Evolutionary conservation across 2,329 filamentous ascomycete species (phyloP), one percentile per base, ranked within the genome.

Genomic region (Fragosphaeria purpurea): DNA sequence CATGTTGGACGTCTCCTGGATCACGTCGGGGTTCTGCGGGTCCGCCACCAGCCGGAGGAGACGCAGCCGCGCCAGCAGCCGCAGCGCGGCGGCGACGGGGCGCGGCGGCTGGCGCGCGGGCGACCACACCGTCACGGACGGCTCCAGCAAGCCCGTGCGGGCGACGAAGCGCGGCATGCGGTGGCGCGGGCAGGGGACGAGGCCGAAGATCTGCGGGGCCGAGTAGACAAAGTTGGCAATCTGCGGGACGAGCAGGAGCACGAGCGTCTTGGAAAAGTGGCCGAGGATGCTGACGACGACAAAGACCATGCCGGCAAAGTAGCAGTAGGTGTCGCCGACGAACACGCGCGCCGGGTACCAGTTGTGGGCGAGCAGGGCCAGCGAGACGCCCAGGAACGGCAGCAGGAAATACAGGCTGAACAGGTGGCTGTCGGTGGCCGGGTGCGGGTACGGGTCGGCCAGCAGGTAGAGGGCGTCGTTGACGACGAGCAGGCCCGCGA

Each of bases 301-400:
- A 65, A 98, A 98, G 40, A 97, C 87, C 89, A 98, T 98, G 58
- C 93, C 93, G 1, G 93, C 93, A 67, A 98, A 96, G 71, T 98
- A 98, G 76, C 93, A 98, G 76, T 97, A 98, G 4, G 93, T 98
- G 68, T 98, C 93, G 50, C 93, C 93, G 8, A 97, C 91, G 62
- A 98, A 98, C 8, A 97, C 93, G 60, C 82, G 83, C 31, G 91
- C 88, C 0, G 93, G 93, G 64, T 89, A 98, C 87, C 89, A 94
- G 68, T 98, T 98, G 72, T 98, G 90, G 64, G 71, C 80, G 62
- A 93, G 79, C 12, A 98, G 76, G 7, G 93, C 93, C 47, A 86
- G 68, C 7, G 89, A 96, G 49, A 96, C 93, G 46, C 89, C 93
- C 53, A 97, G 78, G 73, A 97, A 97, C 12, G 93, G 93, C 12